Conservation (phyloP, 768 basidiomycete species). For the Termitomyces sp. region DNA sequence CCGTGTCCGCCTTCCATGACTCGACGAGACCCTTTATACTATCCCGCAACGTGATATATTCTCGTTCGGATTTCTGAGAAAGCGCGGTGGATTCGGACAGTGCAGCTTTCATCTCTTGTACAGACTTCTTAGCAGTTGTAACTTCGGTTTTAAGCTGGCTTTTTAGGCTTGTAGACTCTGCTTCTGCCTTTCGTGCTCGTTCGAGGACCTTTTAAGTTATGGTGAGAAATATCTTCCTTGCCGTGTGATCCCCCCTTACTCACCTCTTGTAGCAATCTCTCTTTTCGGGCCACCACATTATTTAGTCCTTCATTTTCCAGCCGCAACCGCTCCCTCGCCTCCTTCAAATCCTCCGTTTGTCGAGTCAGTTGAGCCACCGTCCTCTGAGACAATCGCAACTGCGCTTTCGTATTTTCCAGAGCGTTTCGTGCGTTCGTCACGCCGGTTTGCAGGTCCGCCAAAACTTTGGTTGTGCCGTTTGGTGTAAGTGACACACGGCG, state of each 20-base stretch:
- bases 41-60: constrained; percentile 77
- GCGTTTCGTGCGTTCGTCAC: constrained; percentile 76
- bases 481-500: constrained; percentile 62
- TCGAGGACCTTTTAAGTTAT: constrained; percentile 59
- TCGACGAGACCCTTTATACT: constrained; percentile 70
- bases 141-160: constrained; percentile 72
- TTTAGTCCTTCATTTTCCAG: constrained; percentile 87
- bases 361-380: constrained; percentile 81
- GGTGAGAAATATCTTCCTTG: background rate
- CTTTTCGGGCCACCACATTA: constrained; percentile 85
- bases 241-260: constrained; percentile 16
- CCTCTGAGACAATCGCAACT: constrained; percentile 76
- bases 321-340: constrained; percentile 75
- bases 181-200: constrained; percentile 83
- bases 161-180: constrained; percentile 66
- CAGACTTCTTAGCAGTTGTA: constrained; percentile 63
- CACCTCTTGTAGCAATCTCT: constrained; percentile 83
- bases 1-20: constrained; percentile 72
- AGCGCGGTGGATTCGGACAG: constrained; percentile 72
- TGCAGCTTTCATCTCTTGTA: constrained; percentile 78
- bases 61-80: constrained; percentile 78
- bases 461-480: constrained; percentile 81
- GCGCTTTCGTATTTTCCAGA: constrained; percentile 82
- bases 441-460: constrained; percentile 84
- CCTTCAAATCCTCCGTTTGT: constrained; percentile 86